A percentile compares a stretch with the other conserved stretches of the same genome.
Evolutionary conservation across 108 stramenopile species (phyloP).

Genomic region (Cyclotella sp.): DNA sequence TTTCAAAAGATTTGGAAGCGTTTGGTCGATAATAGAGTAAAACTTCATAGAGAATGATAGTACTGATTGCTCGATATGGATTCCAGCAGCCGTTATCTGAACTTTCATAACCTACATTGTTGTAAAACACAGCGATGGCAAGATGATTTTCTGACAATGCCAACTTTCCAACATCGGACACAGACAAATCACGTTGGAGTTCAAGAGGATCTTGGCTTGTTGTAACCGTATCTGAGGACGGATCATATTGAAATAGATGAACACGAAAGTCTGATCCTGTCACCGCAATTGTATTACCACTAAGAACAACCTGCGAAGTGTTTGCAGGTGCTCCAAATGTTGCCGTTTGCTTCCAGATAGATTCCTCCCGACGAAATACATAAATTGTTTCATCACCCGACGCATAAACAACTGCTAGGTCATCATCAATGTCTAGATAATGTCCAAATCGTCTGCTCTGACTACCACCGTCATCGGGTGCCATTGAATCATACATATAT

Average conservation of each 20-base stretch:
- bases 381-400: neutral
- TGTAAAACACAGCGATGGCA: neutral
- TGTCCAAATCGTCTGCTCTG: slow-evolving; percentile 2
- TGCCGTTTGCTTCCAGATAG: neutral
- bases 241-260: slow-evolving; percentile 3
- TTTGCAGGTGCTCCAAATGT: neutral
- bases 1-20: neutral
- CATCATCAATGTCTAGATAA: slow-evolving; percentile 7
- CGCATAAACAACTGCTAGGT: slow-evolving; percentile 1
- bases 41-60: neutral
- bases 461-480: neutral
- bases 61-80: neutral
- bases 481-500: neutral
- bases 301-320: neutral
- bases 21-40: neutral
- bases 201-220: neutral
- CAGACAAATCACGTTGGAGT: neutral
- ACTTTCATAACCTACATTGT: neutral
- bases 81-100: neutral
- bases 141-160: slow-evolving; percentile 13
- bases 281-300: neutral
- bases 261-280: neutral
- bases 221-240: neutral
- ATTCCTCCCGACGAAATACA: slow-evolving; percentile 4
- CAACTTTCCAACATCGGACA: neutral